Base-by-base conservation (phyloP, 371 early-diverging fungal genomes). In the Choanephora cucurbitarum region DNA sequence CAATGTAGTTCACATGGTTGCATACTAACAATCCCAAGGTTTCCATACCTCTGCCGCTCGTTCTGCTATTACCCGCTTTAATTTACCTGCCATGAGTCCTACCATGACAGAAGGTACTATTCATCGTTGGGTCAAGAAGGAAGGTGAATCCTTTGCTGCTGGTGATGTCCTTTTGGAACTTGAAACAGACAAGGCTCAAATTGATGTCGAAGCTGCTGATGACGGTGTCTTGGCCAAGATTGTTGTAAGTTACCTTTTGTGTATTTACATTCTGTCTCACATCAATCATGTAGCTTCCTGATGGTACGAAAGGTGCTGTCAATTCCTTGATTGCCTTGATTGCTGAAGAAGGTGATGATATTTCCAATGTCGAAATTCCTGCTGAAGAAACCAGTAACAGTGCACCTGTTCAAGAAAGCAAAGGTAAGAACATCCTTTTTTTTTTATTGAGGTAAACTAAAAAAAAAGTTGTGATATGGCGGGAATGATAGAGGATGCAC, bases 121-220 rank as follows among this genome's bases (percentile, higher is more conserved):
- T 66, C 91, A 91, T 21, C 64, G 79, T 57, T 97, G 97, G 97
- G 84, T 85, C 66, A 92, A 92, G 70, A 85, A 91, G 64, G 87
- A 90, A 77, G 90, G 97, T 28, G 95, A 97, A 53, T 66, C 80
- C 49, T 87, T 95, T 64, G 43, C 73, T 47, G 90, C 93, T 40
- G 97, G 97, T 32, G 96, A 96, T 60, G 85, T 94, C 33, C 70
- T 97, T 17, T 80, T 91, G 28, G 95, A 95, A 77, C 89, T 97
- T 50, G 96, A 96, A 71, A 96, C 97, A 4, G 97, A 97, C 70
- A 97, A 97, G 81, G 97, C 97, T 9, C 93, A 93, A 77, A 97
- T 97, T 87, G 96, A 96, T 66, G 93, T 96, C 19, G 97, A 97
- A 69, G 94, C 92, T 52, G 85, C 89, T 61, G 97, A 97, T 37